These are phyloP conservation scores for Curvularia spicifera DNA, from an alignment of 2,329 filamentous ascomycete species.

Conservation along the genomic window DNA sequence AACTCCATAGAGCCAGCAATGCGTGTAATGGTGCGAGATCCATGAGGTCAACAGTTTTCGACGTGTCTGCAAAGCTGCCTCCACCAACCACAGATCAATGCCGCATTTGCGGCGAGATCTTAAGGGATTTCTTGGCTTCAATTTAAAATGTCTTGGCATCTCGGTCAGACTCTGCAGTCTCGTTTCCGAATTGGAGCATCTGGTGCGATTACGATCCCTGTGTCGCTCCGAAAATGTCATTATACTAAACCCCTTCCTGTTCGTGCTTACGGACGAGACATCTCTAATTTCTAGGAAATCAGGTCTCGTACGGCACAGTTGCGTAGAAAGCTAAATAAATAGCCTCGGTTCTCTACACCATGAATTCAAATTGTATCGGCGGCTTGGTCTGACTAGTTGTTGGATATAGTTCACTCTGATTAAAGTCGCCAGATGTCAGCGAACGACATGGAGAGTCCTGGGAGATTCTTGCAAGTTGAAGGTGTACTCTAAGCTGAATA, in stretches of 20 bases:
- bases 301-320: not conserved
- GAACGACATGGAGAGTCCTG: not conserved
- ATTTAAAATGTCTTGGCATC: conserved; percentile 13
- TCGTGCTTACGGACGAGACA: not conserved
- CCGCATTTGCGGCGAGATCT: not conserved
- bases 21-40: not conserved
- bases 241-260: not conserved
- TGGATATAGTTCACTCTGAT: not conserved
- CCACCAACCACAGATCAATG: conserved; percentile 7
- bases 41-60: conserved; percentile 4
- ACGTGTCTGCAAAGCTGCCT: conserved; percentile 3
- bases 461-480: not conserved
- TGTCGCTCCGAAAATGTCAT: not conserved
- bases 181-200: not conserved
- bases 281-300: not conserved
- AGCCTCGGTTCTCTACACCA: not conserved
- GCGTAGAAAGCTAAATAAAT: not conserved
- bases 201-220: not conserved
- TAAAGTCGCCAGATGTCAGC: not conserved
- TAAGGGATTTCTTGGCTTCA: conserved; percentile 8
- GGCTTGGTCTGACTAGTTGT: not conserved
- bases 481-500: not conserved
- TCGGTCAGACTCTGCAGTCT: not conserved
- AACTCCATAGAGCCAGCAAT: not conserved
- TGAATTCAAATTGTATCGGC: not conserved